Conservation (phyloP, 169 alveolate genomes). For the Eimeria sp. region DNA sequence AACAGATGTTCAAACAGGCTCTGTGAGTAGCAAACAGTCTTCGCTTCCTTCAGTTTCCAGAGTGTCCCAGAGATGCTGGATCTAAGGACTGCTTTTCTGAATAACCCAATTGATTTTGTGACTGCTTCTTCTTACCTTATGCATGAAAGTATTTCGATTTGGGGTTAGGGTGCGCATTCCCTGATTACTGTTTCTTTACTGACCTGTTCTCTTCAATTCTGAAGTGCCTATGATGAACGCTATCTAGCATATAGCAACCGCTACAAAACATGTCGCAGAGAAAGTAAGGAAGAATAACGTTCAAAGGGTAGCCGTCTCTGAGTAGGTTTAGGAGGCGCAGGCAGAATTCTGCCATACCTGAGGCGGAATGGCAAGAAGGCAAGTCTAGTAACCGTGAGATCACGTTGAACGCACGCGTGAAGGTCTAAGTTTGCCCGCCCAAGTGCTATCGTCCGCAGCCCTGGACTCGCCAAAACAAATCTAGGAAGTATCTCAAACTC, state of each 20-base stretch:
- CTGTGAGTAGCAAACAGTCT: neutral
- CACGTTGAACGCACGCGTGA: neutral
- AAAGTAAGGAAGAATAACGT: neutral
- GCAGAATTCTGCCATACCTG: neutral
- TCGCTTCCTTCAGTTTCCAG: neutral
- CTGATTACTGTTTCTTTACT: neutral
- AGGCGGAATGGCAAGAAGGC: neutral
- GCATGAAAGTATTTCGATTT: neutral
- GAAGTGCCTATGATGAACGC: neutral
- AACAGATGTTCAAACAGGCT: neutral
- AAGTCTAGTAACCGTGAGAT: neutral
- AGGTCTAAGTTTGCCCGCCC: neutral
- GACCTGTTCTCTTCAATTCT: neutral
- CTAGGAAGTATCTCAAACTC: neutral
- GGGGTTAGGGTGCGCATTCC: neutral
- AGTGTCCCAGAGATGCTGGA: neutral
- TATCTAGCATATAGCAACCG: neutral
- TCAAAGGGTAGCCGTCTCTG: neutral
- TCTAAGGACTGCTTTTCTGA: neutral
- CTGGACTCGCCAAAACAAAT: neutral
- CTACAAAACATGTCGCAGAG: neutral
- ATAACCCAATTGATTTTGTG: neutral
- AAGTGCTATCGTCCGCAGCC: neutral
- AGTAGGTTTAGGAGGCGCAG: neutral
- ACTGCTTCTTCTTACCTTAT: neutral